Base-by-base conservation (phyloP, 1,139 yeast species). In the Candida sp. region DNA sequence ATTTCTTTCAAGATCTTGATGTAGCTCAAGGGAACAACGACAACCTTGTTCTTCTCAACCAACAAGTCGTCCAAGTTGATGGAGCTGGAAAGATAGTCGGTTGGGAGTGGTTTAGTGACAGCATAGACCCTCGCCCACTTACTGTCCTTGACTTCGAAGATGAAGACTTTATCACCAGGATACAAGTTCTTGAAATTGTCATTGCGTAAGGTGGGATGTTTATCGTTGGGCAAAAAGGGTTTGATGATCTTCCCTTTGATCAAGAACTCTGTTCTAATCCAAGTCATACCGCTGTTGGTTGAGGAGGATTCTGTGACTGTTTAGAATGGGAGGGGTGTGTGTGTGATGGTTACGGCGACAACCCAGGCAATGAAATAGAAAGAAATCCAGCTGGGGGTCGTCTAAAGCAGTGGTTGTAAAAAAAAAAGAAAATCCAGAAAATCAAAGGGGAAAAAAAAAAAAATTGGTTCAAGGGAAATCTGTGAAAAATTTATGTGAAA, bases 41-140 rank as follows among this genome's bases (percentile, higher is more conserved):
- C 85, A 32, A 86, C 73, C 28, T 72, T 69, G 45, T 77, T 67
- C 48, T 77, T 78, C 49, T 75, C 70, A 39, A 80, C 85, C 1
- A 91, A 90, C 50, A 88, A 70, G 51, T 81, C 83, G 52, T 86
- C 89, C 61, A 84, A 73, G 56, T 83, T 83, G 37, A 83, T 80
- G 2, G 87, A 78, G 26, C 84, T 82, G 42, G 84, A 78, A 49
- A 87, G 80, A 65, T 84, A 87, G 63, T 86, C 90, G 45, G 83
- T 79, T 2, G 94, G 94, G 53, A 84, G 72, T 4, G 93, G 91
- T 56, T 81, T 80, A 43, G 80, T 62, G 41, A 84, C 73, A 4
- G 83, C 77, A 66, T 90, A 90, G 22, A 93, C 97, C 61, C 97
- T 78, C 35, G 86, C 92, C 97, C 97, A 90, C 54, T 81, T 81